Evolutionary conservation across 306 rosid genomes (phyloP).

Genomic region (Cucumis cinereus): DNA sequence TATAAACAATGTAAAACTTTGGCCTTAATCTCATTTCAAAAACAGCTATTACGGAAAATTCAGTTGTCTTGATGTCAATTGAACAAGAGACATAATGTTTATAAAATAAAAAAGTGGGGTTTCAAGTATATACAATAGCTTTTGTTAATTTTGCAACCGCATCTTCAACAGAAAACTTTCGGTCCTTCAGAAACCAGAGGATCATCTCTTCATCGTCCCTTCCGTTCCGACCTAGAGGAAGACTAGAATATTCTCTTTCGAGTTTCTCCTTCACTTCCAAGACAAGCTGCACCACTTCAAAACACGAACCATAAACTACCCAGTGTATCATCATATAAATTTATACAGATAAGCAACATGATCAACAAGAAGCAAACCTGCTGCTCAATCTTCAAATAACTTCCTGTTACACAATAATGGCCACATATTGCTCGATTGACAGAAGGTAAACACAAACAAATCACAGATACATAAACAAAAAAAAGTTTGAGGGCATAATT

Average conservation of each 20-base stretch:
- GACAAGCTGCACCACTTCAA: conserved; percentile 44
- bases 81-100: background rate
- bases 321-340: background rate
- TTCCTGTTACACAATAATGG: background rate
- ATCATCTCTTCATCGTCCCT: conserved; percentile 98
- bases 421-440: background rate
- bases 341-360: background rate
- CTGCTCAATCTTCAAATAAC: background rate
- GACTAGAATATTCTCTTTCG: conserved; percentile 37
- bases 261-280: conserved; percentile 76
- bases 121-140: conserved; percentile 53
- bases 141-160: conserved; percentile 53
- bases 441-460: background rate
- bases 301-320: background rate
- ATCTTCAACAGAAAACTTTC: conserved; percentile 55
- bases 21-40: background rate
- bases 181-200: conserved; percentile 84
- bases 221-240: conserved; percentile 78
- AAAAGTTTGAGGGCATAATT: background rate
- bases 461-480: background rate
- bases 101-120: background rate
- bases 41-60: background rate
- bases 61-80: background rate
- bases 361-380: background rate
- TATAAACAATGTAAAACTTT: background rate